Base-by-base conservation (phyloP, 1,139 yeast species). In the Blastobotrys malaysiensis region DNA sequence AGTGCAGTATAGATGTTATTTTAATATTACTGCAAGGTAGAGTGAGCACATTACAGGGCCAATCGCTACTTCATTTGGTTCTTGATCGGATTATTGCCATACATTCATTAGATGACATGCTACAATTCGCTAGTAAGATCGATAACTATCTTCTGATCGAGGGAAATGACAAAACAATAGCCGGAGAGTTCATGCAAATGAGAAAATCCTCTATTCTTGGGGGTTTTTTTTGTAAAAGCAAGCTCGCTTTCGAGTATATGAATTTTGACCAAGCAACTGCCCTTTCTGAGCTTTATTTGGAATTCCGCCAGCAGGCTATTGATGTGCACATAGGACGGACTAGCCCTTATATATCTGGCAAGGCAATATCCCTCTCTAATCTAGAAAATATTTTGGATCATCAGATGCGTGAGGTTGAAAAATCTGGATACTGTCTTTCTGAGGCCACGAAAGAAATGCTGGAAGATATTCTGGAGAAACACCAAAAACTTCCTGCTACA, bases 331-430 rank as follows among this genome's bases (percentile, higher is more conserved):
- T 43, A 5, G 43, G 48, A 43, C 9, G 50, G 45, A 18, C 46
- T 21, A 9, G 22, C 22, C 3, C 26, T 46, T 14, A 13, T 20
- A 18, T 19, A 39, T 9, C 43, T 48, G 19, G 51, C 39, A 18
- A 46, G 5, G 24, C 39, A 14, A 69, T 82, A 0, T 78, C 88
- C 0, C 78, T 77, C 53, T 76, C 77, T 48, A 86, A 82, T 60
- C 65, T 85, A 7, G 77, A 80, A 22, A 69, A 73, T 7, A 66
- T 84, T 51, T 69, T 86, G 18, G 81, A 81, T 52, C 75, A 77
- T 48, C 89, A 84, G 61, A 79, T 84, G 9, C 71, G 73, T n/a
- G 68, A 79, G 3, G 68, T 85, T 19, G 87, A 85, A 59, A 70
- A 0, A 73, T 78, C 11, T 49, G 63, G 63, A 2, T 56, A 58